Evolutionary conservation across 345 rosid species (phyloP).

Genomic region (Citrus sp.): DNA sequence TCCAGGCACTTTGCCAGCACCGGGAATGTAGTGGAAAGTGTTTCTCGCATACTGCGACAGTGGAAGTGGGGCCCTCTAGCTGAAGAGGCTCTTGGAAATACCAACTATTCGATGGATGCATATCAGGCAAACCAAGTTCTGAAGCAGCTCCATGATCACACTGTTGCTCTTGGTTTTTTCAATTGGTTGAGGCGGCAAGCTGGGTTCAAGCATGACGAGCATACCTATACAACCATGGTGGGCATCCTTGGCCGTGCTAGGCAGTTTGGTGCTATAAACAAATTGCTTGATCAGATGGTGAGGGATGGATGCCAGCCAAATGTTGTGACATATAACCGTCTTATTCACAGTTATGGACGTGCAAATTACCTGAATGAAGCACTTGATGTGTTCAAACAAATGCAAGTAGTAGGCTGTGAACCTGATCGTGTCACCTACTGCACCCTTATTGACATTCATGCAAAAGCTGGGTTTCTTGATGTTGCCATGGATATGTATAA

Average conservation of each 20-base stretch:
- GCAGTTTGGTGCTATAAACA: constrained; percentile 67
- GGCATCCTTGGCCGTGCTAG: constrained; percentile 88
- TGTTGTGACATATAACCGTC: constrained; percentile 86
- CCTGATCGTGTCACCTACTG: constrained; percentile 94
- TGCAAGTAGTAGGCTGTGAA: constrained; percentile 72
- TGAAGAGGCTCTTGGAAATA: constrained; percentile 62
- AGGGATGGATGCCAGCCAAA: constrained; percentile 80
- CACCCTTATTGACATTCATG: constrained; percentile 89
- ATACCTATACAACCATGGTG: constrained; percentile 94
- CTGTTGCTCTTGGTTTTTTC: constrained; percentile 78
- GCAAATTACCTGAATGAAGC: constrained; percentile 86
- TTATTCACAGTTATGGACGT: constrained; percentile 91
- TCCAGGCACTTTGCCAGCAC: constrained; percentile 38
- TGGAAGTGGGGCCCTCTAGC: constrained; percentile 75
- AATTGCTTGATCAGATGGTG: constrained; percentile 76
- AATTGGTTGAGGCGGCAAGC: constrained; percentile 71
- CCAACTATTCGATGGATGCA: constrained; percentile 51
- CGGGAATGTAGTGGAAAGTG: constrained; percentile 50
- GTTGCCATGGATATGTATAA: constrained; percentile 81
- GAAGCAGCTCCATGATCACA: constrained; percentile 73
- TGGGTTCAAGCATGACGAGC: constrained; percentile 81
- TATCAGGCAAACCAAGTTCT: constrained; percentile 93
- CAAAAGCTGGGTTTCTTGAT: constrained; percentile 91
- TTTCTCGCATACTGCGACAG: constrained; percentile 45
- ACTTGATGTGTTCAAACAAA: constrained; percentile 63